Percentiles rank a stretch among this genome's conserved stretches.
Conservation (phyloP, 177 flowering plant species). For the Tripterygium wilfordii region DNA sequence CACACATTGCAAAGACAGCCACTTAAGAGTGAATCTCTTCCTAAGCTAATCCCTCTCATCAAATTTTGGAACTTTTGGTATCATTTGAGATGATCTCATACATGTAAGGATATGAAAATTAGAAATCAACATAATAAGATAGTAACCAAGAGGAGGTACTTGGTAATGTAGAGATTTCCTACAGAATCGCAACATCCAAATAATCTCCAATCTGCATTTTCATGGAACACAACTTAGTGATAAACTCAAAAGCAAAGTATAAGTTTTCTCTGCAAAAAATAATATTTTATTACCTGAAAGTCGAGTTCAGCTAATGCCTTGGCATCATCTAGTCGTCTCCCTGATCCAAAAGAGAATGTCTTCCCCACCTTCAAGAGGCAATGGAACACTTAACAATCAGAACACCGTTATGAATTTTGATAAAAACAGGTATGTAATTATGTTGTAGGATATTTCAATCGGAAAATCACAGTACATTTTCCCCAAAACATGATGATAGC, state of each 20-base stretch:
- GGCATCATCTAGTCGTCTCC: constrained; percentile 58
- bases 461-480: too few species aligned
- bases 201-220: constrained; percentile 78
- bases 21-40: too few species aligned
- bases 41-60: too few species aligned
- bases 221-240: not conserved
- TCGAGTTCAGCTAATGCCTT: constrained; percentile 65
- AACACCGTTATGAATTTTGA: too few species aligned
- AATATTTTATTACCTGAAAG: constrained; percentile 53
- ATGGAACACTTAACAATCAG: constrained; percentile 6
- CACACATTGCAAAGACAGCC: too few species aligned
- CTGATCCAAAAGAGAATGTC: constrained; percentile 60
- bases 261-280: not conserved
- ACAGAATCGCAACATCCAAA: constrained; percentile 83
- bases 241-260: not conserved
- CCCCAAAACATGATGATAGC: too few species aligned
- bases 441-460: too few species aligned
- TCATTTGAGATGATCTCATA: too few species aligned
- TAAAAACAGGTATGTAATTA: too few species aligned
- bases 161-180: constrained; percentile 6
- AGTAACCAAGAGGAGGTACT: not conserved
- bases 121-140: not conserved
- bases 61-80: too few species aligned
- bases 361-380: constrained; percentile 56
- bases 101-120: too few species aligned